Conservation (phyloP, 2,329 filamentous ascomycete species). For the Pseudogymnoascus sp. region DNA sequence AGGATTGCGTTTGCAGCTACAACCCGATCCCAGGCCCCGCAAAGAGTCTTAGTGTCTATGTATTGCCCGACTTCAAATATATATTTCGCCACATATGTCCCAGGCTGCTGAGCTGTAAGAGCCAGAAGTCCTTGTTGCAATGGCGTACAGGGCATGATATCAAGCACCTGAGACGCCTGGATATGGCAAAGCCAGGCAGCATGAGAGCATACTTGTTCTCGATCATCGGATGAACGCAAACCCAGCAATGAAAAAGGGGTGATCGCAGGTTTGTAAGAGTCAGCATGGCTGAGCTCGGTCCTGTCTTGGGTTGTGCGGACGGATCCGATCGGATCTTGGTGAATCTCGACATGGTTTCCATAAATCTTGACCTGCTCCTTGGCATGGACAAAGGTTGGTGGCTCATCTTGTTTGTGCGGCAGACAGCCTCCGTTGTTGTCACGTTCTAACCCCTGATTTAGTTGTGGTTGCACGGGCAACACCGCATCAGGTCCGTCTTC, state of each 20-base stretch:
- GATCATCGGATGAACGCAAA: background rate
- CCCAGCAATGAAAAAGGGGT: background rate
- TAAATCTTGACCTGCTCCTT: background rate
- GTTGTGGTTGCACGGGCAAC: background rate
- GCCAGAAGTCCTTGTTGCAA: conserved; percentile 34
- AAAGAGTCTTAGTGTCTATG: conserved; percentile 10
- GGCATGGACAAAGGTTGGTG: background rate
- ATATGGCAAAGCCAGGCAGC: conserved; percentile 7
- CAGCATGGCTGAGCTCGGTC: background rate
- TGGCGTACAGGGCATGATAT: conserved; percentile 33
- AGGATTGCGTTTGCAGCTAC: conserved; percentile 23
- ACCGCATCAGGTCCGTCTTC: background rate
- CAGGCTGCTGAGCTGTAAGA: conserved; percentile 26
- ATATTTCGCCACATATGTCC: conserved; percentile 30
- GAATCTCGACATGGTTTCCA: background rate
- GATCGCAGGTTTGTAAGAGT: background rate
- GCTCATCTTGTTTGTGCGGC: background rate
- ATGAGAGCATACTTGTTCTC: background rate
- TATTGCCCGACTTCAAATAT: conserved; percentile 10
- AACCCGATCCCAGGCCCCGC: conserved; percentile 13
- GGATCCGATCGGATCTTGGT: background rate
- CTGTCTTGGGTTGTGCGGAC: background rate
- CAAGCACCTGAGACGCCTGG: conserved; percentile 15
- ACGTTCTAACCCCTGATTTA: background rate
- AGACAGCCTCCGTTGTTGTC: background rate